Base-by-base conservation (phyloP, 2,329 filamentous ascomycete genomes). In the Cladosporium sp. region DNA sequence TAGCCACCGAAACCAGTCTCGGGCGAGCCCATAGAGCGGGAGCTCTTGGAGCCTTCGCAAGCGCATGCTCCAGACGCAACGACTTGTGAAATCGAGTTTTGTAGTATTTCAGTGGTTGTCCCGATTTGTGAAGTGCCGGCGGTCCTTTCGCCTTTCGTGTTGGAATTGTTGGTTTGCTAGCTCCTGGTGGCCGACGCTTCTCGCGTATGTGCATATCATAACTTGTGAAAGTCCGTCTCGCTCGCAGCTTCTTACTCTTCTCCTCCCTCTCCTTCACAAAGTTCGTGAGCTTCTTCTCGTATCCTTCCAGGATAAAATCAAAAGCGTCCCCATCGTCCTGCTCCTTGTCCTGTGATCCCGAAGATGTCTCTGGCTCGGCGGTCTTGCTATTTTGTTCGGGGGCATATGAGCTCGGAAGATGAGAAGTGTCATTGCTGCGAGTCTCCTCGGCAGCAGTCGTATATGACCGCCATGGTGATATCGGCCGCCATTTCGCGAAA, bases 401-500 rank as follows among this genome's bases (percentile, higher is more conserved):
- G 2, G n/a, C 47, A 36, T 15, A 38, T 18, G 44, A 52, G 18
- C 36, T 32, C 12, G 11, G 8, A 18, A 52, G 7, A 7, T 24
- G 51, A 30, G 26, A 3, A 21, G 41, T 32, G 5, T 59, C 55
- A 51, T 59, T 15, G 21, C 18, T 7, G 26, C 55, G 55, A 14
- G 5, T 21, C 24, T 28, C 64, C 18, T 66, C 66, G 18, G 44
- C 24, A 24, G 62, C 63, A 64, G 55, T 65, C 54, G 51, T 66
- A 63, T 68, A 69, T 28, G 63, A 64, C 44, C 65, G 67, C 65
- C 67, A 67, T 68, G 58, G 60, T 59, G 52, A 36, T 55, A 34
- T 44, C 38, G 62, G 21, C 30, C 30, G 63, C 41, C 41, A 63
- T 63, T 15, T 21, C 15, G 62, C 30, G 59, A 26, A 32, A 24